phyloP scores from a whole-genome alignment of 208 protist species.

The Histomonas meleagridis region DNA sequence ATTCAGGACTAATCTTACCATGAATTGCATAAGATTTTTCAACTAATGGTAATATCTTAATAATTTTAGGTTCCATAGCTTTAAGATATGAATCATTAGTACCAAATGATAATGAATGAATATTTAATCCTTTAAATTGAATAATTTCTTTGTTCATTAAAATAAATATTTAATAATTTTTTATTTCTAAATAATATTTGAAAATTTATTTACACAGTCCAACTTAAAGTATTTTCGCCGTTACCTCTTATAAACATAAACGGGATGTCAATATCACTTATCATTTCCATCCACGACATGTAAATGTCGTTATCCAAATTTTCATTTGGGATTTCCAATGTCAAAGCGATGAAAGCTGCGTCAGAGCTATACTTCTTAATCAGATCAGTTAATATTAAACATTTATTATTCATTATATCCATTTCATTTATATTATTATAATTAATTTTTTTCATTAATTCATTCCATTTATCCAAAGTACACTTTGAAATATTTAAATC shows the following conservation, averaged over 20 bases:
- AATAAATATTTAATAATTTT: too few relatives aligned
- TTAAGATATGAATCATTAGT: too few relatives aligned
- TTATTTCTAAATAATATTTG: too few relatives aligned
- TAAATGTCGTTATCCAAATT: neutral
- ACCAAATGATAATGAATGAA: too few relatives aligned
- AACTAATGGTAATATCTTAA: too few relatives aligned
- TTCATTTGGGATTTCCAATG: neutral
- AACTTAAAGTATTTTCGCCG: neutral
- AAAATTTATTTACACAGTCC: neutral
- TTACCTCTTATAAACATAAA: slow-evolving; percentile 8
- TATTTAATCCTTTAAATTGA: too few relatives aligned
- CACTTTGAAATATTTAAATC: too few relatives aligned
- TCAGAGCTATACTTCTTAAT: neutral
- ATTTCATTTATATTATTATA: too few relatives aligned
- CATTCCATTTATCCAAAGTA: neutral
- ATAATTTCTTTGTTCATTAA: too few relatives aligned
- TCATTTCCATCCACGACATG: neutral
- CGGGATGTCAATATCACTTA: neutral
- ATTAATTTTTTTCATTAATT: neutral
- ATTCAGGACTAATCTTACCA: neutral
- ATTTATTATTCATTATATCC: too few relatives aligned
- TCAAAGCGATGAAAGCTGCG: neutral
- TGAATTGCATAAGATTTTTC: too few relatives aligned
- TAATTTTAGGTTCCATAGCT: too few relatives aligned
- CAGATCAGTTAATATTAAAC: neutral